Conservation (phyloP, 2,329 filamentous ascomycete genomes). For the Alternaria dauci region DNA sequence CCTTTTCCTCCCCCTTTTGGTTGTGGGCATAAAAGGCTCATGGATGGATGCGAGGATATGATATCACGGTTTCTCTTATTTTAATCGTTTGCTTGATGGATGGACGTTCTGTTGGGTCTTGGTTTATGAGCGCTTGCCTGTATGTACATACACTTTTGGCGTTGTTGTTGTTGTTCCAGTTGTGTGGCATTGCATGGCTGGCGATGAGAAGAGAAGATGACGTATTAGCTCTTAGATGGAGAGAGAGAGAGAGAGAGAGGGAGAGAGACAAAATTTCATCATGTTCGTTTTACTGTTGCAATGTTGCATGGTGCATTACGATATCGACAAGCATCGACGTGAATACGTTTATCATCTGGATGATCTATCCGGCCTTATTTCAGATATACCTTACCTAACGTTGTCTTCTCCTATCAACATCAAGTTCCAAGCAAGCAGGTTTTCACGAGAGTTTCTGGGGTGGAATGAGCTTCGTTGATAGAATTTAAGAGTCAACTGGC, state of each 20-base stretch:
- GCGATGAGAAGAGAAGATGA: neutral
- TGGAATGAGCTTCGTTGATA: too few species aligned
- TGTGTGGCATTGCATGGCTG: neutral
- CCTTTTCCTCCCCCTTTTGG: neutral
- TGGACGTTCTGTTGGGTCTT: neutral
- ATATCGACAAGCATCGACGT: too few species aligned
- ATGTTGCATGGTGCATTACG: too few species aligned
- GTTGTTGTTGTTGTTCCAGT: neutral
- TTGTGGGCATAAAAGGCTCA: neutral
- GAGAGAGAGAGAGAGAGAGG: neutral
- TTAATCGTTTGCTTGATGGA: neutral
- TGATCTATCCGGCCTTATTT: too few species aligned
- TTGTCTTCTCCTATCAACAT: too few species aligned
- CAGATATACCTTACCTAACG: neutral
- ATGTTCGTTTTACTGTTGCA: neutral
- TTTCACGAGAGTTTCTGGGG: too few species aligned
- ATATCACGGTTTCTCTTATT: neutral
- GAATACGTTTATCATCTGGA: too few species aligned
- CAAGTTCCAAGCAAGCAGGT: too few species aligned
- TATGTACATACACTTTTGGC: slow-evolving; percentile 2
- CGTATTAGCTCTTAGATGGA: neutral
- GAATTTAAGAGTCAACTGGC: too few species aligned
- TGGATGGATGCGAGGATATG: neutral
- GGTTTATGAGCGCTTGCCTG: neutral
- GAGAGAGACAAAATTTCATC: neutral